Base-by-base conservation (phyloP, 2,329 filamentous ascomycete species). In the Colletotrichum plurivorum region DNA sequence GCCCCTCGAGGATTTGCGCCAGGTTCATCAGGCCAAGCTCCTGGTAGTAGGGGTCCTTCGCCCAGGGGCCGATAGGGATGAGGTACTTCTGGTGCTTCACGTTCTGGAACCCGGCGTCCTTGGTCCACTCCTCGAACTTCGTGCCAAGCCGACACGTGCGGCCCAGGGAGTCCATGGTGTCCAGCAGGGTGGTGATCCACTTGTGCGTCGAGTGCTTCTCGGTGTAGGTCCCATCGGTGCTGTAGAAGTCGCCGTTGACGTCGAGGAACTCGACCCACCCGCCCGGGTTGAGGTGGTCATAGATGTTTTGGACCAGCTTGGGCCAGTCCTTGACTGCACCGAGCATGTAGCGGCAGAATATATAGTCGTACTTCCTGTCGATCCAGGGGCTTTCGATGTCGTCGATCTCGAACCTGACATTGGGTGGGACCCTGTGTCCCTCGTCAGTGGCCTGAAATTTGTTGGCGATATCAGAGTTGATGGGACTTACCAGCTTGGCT, bases 371-470 rank as follows among this genome's bases (percentile, higher is more conserved):
- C 60, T 74, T 73, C 49, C 45, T 48, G 45, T 78, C 73, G 72
- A 81, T 78, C 81, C 81, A 83, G 15, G 76, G 72, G 27, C 85
- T 82, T 74, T 89, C 88, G 31, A 87, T 86, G 75, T 93, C 90
- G 75, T 92, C 90, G 43, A 92, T 85, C 67, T 90, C 83, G 72
- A 92, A 92, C 67, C 86, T 84, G 67, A 90, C 87, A 72, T 92
- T 92, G 36, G 83, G 86, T 0, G 92, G 92, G 1, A 93, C 73
- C 73, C 49, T 52, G n/a, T 5, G 8, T 12, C 1, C 2, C 12
- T 3, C 4, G 5, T 54, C n/a, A 46, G 39, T 6, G 4, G 13
- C 18, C 4, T 18, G 16, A 2, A 5, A 16, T 10, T n/a, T n/a
- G 22, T 25, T n/a, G 5, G 27, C 27, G 27, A 10, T 31, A 10